Percentiles rank a stretch among this genome's conserved stretches.
Evolutionary conservation across 495 filamentous ascomycete species (phyloP).

Genomic region (Podospora bellae-mahoneyi): DNA sequence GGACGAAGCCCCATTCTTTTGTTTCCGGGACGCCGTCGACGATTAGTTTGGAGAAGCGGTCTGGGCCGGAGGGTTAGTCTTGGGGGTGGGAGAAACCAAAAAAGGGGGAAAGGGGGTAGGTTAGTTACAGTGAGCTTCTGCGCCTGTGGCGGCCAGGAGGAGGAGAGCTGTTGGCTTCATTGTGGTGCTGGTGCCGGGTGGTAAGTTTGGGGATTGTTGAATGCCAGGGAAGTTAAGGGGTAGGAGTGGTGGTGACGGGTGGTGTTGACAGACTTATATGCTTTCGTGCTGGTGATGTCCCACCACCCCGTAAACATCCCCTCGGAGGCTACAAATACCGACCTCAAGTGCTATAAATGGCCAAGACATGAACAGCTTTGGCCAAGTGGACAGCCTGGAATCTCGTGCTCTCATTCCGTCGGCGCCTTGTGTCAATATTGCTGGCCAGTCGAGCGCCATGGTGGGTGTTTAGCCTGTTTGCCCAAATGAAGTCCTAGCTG

Average conservation of each 20-base stretch:
- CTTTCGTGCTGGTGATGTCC: too few species aligned
- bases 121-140: conserved; percentile 12
- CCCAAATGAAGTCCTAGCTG: background rate
- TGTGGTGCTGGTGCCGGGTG: background rate
- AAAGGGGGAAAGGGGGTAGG: background rate
- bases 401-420: background rate
- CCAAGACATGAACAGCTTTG: background rate
- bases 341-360: background rate
- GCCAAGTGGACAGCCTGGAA: background rate
- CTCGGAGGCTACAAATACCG: conserved; percentile 5
- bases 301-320: background rate
- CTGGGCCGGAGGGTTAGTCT: conserved; percentile 17
- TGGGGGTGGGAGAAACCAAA: background rate
- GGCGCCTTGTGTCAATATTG: background rate
- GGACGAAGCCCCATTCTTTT: conserved; percentile 42
- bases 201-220: background rate
- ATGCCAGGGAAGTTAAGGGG: too few species aligned
- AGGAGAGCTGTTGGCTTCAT: conserved; percentile 14
- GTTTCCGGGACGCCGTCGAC: conserved; percentile 34
- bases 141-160: conserved; percentile 11
- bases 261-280: too few species aligned
- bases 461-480: conserved; percentile 4
- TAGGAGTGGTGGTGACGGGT: too few species aligned
- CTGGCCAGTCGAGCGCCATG: background rate
- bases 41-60: conserved; percentile 41